A percentile compares a stretch with the other conserved stretches of the same genome.
Conservation (phyloP, 192 early-diverging fungal species). For the Coemansia nantahalensis region DNA sequence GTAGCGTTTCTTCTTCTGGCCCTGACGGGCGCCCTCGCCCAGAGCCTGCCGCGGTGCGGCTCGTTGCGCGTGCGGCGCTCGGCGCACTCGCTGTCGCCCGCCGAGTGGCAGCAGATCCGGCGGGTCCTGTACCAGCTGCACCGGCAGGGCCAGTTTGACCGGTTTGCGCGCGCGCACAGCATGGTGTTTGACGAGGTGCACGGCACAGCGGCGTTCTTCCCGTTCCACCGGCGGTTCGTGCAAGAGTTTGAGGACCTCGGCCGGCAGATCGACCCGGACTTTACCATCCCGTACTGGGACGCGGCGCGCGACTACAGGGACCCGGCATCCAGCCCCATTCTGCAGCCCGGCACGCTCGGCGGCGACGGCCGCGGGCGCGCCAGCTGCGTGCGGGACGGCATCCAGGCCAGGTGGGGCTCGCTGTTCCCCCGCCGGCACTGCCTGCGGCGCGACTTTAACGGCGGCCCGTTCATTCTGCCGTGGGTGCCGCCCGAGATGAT, state of each 20-base stretch:
- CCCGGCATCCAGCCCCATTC: conserved; percentile 31
- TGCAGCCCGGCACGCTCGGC: conserved; percentile 21
- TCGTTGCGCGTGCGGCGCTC: conserved; percentile 29
- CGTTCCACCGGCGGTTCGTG: conserved; percentile 53
- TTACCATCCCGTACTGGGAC: conserved; percentile 51
- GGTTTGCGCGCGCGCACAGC: conserved; percentile 41
- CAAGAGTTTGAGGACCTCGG: conserved; percentile 49
- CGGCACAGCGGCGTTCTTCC: conserved; percentile 44
- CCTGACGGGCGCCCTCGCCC: not conserved
- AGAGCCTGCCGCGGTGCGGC: conserved; percentile 12
- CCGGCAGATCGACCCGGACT: conserved; percentile 26
- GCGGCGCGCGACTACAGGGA: conserved; percentile 30
- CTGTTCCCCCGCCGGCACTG: conserved; percentile 33
- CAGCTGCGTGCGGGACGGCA: conserved; percentile 22
- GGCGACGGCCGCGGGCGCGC: conserved; percentile 34
- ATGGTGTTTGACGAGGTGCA: conserved; percentile 38
- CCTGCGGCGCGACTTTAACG: conserved; percentile 26
- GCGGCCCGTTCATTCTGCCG: conserved; percentile 22
- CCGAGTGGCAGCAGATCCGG: conserved; percentile 35
- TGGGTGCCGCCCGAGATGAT: conserved; percentile 46
- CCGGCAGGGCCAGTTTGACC: conserved; percentile 30
- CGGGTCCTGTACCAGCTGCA: conserved; percentile 28
- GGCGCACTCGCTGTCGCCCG: conserved; percentile 32
- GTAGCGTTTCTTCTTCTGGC: conserved; percentile 7
- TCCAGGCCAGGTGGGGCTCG: conserved; percentile 30